A percentile compares a stretch with the other conserved stretches of the same genome.
These are phyloP conservation scores for Biancaea sappan DNA, from an alignment of 306 rosid genomes.

Conservation along the genomic window DNA sequence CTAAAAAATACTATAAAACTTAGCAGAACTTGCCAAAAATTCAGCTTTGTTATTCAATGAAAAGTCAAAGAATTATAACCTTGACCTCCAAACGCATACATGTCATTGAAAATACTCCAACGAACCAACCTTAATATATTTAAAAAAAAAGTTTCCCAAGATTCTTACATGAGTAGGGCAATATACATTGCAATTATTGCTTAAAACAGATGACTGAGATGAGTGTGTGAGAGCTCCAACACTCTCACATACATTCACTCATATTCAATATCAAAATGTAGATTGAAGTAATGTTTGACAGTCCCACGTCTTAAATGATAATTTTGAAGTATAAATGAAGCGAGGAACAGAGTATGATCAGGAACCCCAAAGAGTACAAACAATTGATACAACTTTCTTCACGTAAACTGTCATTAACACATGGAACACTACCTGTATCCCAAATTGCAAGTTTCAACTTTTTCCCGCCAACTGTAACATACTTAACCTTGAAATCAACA, in stretches of 20 bases:
- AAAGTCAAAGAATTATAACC: neutral
- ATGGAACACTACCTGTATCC: conserved; percentile 74
- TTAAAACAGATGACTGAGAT: conserved; percentile 3
- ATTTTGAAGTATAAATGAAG: conserved; percentile 20
- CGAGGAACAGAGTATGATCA: neutral
- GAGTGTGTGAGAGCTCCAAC: conserved; percentile 17
- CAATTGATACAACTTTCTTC: neutral
- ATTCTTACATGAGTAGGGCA: neutral
- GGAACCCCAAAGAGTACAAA: neutral
- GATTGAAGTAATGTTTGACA: conserved; percentile 11
- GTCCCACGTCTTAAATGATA: neutral
- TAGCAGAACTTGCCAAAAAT: neutral
- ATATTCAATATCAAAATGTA: neutral
- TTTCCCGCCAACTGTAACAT: conserved; percentile 63
- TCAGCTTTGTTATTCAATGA: neutral
- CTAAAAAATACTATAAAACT: neutral
- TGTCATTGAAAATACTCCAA: conserved; percentile 14
- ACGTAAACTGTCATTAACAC: conserved; percentile 1
- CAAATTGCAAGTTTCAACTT: conserved; percentile 88
- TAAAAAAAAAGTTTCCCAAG: neutral
- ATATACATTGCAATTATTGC: neutral
- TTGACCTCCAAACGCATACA: neutral
- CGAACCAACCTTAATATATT: conserved; percentile 8
- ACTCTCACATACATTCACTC: neutral
- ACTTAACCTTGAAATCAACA: conserved; percentile 86